A percentile compares a stretch with the other conserved stretches of the same genome.
phyloP scores from a whole-genome alignment of 2,329 filamentous ascomycete genomes.

The Aureobasidium sp. region DNA sequence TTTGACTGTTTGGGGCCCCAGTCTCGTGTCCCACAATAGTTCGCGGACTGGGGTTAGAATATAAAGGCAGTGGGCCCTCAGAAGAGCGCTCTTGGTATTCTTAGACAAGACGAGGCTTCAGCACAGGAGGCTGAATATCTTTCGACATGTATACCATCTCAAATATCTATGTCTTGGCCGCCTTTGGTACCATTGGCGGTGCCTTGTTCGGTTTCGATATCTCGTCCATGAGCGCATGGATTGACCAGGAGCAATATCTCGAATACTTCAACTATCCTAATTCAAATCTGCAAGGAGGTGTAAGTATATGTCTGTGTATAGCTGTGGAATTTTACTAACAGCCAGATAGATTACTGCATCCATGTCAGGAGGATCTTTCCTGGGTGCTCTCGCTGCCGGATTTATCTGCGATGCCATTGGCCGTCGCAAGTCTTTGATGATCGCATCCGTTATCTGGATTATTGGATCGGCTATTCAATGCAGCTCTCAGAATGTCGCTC shows the following conservation, averaged over 20 bases:
- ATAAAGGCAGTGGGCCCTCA: not conserved
- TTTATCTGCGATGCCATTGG: slow-evolving; percentile 42
- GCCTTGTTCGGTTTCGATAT: slow-evolving; percentile 66
- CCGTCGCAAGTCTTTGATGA: slow-evolving; percentile 37
- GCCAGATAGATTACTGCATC: slow-evolving; percentile 35
- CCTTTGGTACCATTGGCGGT: slow-evolving; percentile 55
- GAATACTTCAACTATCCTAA: slow-evolving; percentile 31
- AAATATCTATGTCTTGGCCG: slow-evolving; percentile 35
- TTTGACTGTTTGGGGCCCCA: not conserved
- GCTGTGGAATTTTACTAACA: not conserved
- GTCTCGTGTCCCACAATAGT: slow-evolving; percentile 5
- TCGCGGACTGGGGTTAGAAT: slow-evolving; percentile 3
- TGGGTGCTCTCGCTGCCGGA: slow-evolving; percentile 40
- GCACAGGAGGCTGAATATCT: slow-evolving; percentile 1
- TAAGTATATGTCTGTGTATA: not conserved
- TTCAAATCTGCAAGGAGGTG: slow-evolving; percentile 31
- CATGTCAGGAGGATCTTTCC: slow-evolving; percentile 45
- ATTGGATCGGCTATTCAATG: slow-evolving; percentile 35
- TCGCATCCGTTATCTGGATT: slow-evolving; percentile 41
- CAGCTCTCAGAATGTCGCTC: slow-evolving; percentile 32
- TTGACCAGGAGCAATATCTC: slow-evolving; percentile 43
- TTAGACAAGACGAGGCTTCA: not conserved
- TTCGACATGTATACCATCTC: slow-evolving; percentile 14
- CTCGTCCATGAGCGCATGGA: slow-evolving; percentile 43
- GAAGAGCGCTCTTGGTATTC: not conserved